Conservation (phyloP, 176 grass and related monocot genomes). For the Typha latifolia region DNA sequence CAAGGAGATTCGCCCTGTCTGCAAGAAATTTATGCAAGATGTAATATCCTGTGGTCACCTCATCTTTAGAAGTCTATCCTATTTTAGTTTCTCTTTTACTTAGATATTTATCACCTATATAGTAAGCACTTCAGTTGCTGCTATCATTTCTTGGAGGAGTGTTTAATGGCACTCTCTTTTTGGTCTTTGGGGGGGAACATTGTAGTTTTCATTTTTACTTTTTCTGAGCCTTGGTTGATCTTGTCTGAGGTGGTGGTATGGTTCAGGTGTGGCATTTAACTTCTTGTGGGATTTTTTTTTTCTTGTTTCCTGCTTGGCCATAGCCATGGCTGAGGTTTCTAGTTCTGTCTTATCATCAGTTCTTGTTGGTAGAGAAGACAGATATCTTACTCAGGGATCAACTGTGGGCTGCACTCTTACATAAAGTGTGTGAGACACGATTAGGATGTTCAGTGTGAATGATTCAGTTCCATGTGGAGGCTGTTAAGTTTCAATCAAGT, state of each 20-base stretch:
- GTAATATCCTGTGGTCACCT: conserved; percentile 71
- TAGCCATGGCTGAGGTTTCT: neutral
- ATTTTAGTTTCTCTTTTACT: conserved; percentile 28
- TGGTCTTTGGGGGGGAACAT: too few species aligned
- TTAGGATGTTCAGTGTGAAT: conserved; percentile 7
- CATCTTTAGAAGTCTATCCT: conserved; percentile 31
- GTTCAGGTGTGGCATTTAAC: too few species aligned
- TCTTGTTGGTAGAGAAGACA: conserved; percentile 6
- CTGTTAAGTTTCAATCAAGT: conserved; percentile 10
- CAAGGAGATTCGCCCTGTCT: conserved; percentile 94
- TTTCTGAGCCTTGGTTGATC: too few species aligned
- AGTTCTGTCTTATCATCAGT: neutral
- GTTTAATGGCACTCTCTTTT: too few species aligned
- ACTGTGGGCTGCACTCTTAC: conserved; percentile 28
- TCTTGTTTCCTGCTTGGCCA: neutral
- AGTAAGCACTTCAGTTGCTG: neutral
- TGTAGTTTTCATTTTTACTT: too few species aligned
- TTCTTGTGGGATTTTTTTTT: neutral
- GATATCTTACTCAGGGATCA: conserved; percentile 12
- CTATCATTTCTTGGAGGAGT: neutral
- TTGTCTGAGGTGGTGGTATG: too few species aligned
- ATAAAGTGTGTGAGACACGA: neutral
- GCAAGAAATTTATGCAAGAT: conserved; percentile 99
- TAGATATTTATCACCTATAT: neutral
- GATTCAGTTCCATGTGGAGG: conserved; percentile 27